Conservation (phyloP, 768 basidiomycete genomes). For the Rhodotorula taiwanensis region DNA sequence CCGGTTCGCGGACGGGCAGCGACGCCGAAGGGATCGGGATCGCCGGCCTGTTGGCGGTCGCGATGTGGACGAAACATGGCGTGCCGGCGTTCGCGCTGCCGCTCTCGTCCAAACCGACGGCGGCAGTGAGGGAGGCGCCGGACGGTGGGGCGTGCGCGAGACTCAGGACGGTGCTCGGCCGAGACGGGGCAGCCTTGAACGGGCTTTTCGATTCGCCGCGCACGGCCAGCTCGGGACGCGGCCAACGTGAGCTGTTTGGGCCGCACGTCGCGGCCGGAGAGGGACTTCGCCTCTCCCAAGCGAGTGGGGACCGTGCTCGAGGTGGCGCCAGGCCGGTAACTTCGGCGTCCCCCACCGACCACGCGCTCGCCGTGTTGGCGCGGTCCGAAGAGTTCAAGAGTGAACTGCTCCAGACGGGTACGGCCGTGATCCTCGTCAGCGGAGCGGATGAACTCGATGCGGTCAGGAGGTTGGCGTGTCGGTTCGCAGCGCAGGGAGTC, state of each 20-base stretch:
- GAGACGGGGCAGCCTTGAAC: neutral
- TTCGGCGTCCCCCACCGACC: neutral
- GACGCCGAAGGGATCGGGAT: too few relatives aligned
- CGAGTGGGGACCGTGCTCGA: slow-evolving; percentile 1
- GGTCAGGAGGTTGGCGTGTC: slow-evolving; percentile 21
- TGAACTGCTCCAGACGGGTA: slow-evolving; percentile 3
- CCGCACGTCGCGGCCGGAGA: neutral
- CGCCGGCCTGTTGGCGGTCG: neutral
- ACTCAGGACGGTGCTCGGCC: neutral
- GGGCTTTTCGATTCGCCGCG: neutral
- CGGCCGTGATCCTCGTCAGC: slow-evolving; percentile 20
- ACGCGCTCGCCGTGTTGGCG: neutral
- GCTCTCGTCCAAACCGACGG: neutral
- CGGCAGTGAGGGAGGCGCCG: neutral
- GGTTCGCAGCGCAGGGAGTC: neutral
- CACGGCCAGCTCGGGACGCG: neutral
- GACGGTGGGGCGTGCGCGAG: slow-evolving; percentile 16
- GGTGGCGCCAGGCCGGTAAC: slow-evolving; percentile 10
- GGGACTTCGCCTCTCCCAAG: slow-evolving; percentile 1
- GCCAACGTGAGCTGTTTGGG: neutral
- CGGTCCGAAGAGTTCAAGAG: slow-evolving; percentile 2
- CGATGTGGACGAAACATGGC: slow-evolving; percentile 23
- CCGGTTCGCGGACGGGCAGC: slow-evolving; percentile 1
- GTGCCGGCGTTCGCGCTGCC: slow-evolving; percentile 27
- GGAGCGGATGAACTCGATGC: slow-evolving; percentile 23